phyloP scores from a whole-genome alignment of 352 stramenopile species.

The Globisporangium nodosum region DNA sequence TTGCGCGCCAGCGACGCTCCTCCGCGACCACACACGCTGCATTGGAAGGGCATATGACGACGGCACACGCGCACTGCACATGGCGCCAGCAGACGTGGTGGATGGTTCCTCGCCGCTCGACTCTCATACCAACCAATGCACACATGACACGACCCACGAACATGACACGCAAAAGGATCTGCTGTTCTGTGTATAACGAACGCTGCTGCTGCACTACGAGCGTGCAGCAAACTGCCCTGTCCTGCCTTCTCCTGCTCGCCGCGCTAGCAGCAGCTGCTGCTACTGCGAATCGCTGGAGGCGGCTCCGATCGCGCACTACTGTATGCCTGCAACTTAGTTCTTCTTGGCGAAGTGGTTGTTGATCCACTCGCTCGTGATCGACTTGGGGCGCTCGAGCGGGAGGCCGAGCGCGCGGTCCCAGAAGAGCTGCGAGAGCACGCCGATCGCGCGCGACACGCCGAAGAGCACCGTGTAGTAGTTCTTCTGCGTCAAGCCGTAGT shows the following conservation, averaged over 20 bases:
- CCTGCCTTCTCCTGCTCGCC: background rate
- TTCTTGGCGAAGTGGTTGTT: conserved; percentile 91
- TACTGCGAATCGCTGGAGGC: background rate
- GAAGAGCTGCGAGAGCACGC: conserved; percentile 98
- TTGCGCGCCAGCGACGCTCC: background rate
- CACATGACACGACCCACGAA: no score
- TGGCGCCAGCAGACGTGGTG: no score
- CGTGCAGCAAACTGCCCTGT: background rate
- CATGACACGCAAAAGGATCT: background rate
- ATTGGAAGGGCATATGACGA: no score
- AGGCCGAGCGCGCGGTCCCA: conserved; percentile 96
- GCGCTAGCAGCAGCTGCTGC: background rate
- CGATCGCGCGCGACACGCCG: conserved; percentile 96
- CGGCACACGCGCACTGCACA: no score
- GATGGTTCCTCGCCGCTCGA: no score
- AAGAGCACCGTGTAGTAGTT: conserved; percentile 99
- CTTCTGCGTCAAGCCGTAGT: conserved; percentile 99
- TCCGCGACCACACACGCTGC: background rate
- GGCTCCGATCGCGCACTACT: background rate
- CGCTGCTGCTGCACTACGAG: background rate
- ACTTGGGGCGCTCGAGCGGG: conserved; percentile 98
- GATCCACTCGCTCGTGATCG: conserved; percentile 98
- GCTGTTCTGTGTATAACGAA: conserved; percentile 1
- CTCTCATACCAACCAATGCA: no score
- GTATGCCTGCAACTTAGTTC: conserved; percentile 33